phyloP scores from a whole-genome alignment of 2,329 filamentous ascomycete species.

The Pseudogymnoascus sp. region DNA sequence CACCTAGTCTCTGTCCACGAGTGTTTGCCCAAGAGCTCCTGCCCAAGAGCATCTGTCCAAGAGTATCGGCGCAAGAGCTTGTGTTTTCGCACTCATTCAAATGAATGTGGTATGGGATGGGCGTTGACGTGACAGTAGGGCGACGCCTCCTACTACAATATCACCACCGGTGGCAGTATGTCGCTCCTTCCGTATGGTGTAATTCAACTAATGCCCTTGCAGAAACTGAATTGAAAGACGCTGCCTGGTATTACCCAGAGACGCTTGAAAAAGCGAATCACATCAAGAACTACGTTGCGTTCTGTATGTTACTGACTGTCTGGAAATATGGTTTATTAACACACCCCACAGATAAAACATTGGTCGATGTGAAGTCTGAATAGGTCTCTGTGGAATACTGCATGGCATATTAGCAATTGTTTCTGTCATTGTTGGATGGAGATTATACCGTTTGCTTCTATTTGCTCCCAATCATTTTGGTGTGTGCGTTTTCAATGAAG shows the following conservation, averaged over 20 bases:
- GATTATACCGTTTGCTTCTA: neutral
- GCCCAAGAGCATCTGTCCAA: neutral
- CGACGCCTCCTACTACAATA: slow-evolving; percentile 38
- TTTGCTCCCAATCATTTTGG: neutral
- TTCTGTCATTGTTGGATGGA: neutral
- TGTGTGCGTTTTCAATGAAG: neutral
- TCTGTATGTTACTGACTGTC: slow-evolving; percentile 31
- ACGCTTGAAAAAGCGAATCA: slow-evolving; percentile 33
- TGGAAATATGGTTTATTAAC: neutral
- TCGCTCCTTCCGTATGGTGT: neutral
- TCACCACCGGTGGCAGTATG: slow-evolving; percentile 35
- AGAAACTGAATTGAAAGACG: slow-evolving; percentile 35
- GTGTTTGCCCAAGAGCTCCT: neutral
- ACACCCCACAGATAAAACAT: slow-evolving; percentile 16
- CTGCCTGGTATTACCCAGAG: slow-evolving; percentile 39
- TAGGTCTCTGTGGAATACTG: neutral
- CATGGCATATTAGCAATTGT: neutral
- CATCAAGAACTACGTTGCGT: slow-evolving; percentile 39
- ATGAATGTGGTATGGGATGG: neutral
- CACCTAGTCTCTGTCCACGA: neutral
- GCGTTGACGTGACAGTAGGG: slow-evolving; percentile 23
- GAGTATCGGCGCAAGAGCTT: too few species aligned
- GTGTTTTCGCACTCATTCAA: neutral
- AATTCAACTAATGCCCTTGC: slow-evolving; percentile 18
- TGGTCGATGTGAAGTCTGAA: slow-evolving; percentile 9